A percentile compares a stretch with the other conserved stretches of the same genome.
phyloP scores from a whole-genome alignment of 1,139 yeast species.

The Magnusiomyces paraingens region DNA sequence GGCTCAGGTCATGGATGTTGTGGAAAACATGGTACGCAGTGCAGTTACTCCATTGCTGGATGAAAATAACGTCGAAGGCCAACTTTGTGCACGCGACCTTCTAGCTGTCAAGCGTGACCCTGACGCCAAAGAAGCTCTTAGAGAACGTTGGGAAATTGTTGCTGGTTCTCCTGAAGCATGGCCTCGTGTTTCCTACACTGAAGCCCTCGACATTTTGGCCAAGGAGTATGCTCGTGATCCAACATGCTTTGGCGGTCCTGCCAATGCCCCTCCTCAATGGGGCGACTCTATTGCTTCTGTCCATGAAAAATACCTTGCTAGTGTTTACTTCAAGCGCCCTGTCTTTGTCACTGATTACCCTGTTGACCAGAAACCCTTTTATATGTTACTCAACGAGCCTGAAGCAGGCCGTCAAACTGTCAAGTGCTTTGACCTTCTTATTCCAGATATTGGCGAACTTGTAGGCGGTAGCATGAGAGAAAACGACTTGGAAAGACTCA shows the following conservation, averaged over 20 bases:
- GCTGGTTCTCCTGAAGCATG: constrained; percentile 40
- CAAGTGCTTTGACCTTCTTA: constrained; percentile 80
- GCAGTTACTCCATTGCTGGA: constrained; percentile 40
- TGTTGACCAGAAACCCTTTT: constrained; percentile 70
- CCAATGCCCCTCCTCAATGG: constrained; percentile 43
- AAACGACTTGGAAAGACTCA: constrained; percentile 47
- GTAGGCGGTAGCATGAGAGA: constrained; percentile 94
- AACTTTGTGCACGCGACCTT: constrained; percentile 35
- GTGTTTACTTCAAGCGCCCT: constrained; percentile 58
- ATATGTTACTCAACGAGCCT: constrained; percentile 53
- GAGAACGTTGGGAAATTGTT: constrained; percentile 32
- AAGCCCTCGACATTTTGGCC: constrained; percentile 57
- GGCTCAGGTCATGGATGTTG: constrained; percentile 54
- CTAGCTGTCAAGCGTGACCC: constrained; percentile 32
- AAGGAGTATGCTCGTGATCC: constrained; percentile 28
- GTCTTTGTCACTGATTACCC: constrained; percentile 93
- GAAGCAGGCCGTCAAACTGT: constrained; percentile 46
- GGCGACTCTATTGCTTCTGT: constrained; percentile 75
- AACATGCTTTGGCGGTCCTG: constrained; percentile 26
- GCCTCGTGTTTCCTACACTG: constrained; percentile 67
- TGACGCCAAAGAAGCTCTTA: constrained; percentile 37
- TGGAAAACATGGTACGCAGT: constrained; percentile 61
- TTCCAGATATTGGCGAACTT: constrained; percentile 94
- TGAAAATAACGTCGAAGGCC: constrained; percentile 33
- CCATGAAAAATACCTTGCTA: constrained; percentile 89